These are phyloP conservation scores for Chlorella sp. DNA, from an alignment of 139 green algal genomes.

Conservation along the genomic window DNA sequence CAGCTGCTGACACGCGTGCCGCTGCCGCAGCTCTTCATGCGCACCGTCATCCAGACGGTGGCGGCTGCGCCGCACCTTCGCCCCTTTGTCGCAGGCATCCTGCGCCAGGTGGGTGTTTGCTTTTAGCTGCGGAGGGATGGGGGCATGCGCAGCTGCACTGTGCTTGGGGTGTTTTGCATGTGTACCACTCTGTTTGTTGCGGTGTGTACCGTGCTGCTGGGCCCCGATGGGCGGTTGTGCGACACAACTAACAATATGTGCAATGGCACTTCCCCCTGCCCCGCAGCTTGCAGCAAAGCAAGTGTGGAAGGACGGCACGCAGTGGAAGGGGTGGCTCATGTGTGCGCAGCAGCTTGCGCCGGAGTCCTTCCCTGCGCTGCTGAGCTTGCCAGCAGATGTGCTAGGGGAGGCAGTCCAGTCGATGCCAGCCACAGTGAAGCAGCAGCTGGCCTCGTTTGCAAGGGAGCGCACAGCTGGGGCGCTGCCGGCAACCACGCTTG, in stretches of 20 bases:
- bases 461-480: not conserved
- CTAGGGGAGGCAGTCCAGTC: conserved; percentile 5
- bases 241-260: not conserved
- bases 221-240: no score
- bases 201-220: no score
- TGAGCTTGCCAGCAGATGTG: conserved; percentile 51
- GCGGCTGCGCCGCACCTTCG: conserved; percentile 58
- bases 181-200: no score
- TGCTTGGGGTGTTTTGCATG: no score
- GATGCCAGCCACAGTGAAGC: not conserved
- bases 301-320: conserved; percentile 70
- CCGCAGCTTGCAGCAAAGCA: conserved; percentile 64
- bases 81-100: conserved; percentile 63
- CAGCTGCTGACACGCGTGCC: conserved; percentile 44
- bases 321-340: conserved; percentile 86
- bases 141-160: no score
- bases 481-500: not conserved
- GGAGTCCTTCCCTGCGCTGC: conserved; percentile 68
- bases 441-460: not conserved
- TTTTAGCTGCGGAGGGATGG: no score
- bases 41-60: conserved; percentile 66
- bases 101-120: conserved; percentile 42
- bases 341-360: conserved; percentile 63
- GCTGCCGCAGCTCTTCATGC: conserved; percentile 51
- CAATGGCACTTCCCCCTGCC: not conserved